These are phyloP conservation scores for Penicillium salamii DNA, from an alignment of 495 filamentous ascomycete genomes.

Conservation along the genomic window DNA sequence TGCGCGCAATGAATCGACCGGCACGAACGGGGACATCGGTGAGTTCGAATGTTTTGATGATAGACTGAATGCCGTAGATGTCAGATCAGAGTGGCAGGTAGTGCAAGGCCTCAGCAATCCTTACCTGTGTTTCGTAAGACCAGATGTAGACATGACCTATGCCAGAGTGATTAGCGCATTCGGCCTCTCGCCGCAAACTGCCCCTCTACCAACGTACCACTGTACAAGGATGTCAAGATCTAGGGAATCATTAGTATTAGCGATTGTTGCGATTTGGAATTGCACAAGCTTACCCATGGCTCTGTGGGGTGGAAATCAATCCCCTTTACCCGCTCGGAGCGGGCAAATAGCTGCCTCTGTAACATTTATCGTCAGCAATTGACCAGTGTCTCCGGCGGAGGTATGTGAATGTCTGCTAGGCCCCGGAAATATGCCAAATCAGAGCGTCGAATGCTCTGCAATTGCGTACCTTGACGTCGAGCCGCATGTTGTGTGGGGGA, in stretches of 20 bases:
- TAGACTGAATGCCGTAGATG: slow-evolving; percentile 48
- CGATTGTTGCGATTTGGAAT: background rate
- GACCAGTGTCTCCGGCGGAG: slow-evolving; percentile 20
- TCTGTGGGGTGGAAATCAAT: slow-evolving; percentile 97
- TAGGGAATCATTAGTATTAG: slow-evolving; percentile 32
- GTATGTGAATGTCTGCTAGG: slow-evolving; percentile 6
- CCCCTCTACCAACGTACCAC: slow-evolving; percentile 56
- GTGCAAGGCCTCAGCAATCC: background rate
- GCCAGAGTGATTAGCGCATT: slow-evolving; percentile 25
- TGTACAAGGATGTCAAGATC: slow-evolving; percentile 95
- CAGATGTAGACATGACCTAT: slow-evolving; percentile 97
- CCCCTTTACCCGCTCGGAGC: slow-evolving; percentile 91
- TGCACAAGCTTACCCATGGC: slow-evolving; percentile 65
- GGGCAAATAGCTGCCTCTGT: slow-evolving; percentile 77
- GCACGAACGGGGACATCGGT: slow-evolving; percentile 98
- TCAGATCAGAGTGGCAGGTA: slow-evolving; percentile 9
- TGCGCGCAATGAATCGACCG: slow-evolving; percentile 92
- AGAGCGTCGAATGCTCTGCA: slow-evolving; percentile 11
- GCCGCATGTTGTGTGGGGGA: slow-evolving; percentile 66
- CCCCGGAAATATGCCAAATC: background rate
- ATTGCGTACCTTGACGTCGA: slow-evolving; percentile 82
- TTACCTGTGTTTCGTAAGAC: slow-evolving; percentile 93
- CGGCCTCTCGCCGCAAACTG: background rate
- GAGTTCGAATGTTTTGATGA: slow-evolving; percentile 99
- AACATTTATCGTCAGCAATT: slow-evolving; percentile 17